phyloP scores from a whole-genome alignment of 805 yeast genomes.

The Spathaspora boniae region DNA sequence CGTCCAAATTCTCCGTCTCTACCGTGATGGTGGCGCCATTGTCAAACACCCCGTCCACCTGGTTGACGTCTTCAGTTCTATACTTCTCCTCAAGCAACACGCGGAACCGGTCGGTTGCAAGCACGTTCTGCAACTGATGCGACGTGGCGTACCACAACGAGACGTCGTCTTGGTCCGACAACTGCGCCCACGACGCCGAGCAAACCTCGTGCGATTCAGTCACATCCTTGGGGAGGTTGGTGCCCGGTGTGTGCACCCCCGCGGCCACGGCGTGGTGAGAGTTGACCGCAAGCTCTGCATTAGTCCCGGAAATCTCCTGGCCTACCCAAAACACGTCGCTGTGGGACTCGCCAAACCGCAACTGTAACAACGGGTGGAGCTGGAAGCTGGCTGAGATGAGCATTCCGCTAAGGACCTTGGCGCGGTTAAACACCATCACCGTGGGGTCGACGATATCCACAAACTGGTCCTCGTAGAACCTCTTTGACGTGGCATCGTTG shows the following conservation, averaged over 20 bases:
- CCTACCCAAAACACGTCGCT: slow-evolving; percentile 34
- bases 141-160: slow-evolving; percentile 28
- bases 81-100: slow-evolving; percentile 15
- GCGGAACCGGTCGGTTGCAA: slow-evolving; percentile 12
- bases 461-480: slow-evolving; percentile 21
- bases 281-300: slow-evolving; percentile 21
- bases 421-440: slow-evolving; percentile 26
- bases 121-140: slow-evolving; percentile 33
- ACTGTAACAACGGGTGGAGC: slow-evolving; percentile 15
- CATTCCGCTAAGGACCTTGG: slow-evolving; percentile 23
- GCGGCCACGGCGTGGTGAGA: slow-evolving; percentile 22
- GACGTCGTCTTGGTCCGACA: slow-evolving; percentile 21
- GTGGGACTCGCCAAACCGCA: slow-evolving; percentile 16
- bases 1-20: slow-evolving; percentile 2
- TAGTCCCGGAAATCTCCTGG: slow-evolving; percentile 26
- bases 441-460: slow-evolving; percentile 24
- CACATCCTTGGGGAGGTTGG: slow-evolving; percentile 17
- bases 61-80: slow-evolving; percentile 8
- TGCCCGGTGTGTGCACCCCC: slow-evolving; percentile 28
- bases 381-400: slow-evolving; percentile 24
- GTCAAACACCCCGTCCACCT: slow-evolving; percentile 4
- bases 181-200: slow-evolving; percentile 37
- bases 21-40: neutral
- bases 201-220: slow-evolving; percentile 29
- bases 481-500: slow-evolving; percentile 8